Percentiles rank a stretch among this genome's conserved stretches.
These are phyloP conservation scores for Senna tora DNA, from an alignment of 306 rosid genomes.

Conservation along the genomic window DNA sequence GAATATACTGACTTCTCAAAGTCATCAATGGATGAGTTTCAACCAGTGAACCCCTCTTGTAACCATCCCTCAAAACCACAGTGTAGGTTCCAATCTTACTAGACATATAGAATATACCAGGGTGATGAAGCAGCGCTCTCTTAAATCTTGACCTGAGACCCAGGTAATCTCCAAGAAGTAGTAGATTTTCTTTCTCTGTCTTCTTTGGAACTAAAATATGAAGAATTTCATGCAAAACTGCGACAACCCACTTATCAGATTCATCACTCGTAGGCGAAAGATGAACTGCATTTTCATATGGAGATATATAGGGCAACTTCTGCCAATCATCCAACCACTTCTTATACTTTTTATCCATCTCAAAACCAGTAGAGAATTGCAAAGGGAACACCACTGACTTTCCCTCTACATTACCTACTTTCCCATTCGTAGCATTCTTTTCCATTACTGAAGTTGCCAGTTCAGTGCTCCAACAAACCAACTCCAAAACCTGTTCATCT, in stretches of 20 bases:
- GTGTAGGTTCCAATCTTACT: slow-evolving; percentile 72
- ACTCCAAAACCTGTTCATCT: slow-evolving; percentile 52
- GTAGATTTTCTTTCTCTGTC: slow-evolving; percentile 64
- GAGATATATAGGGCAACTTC: slow-evolving; percentile 74
- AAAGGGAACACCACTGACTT: slow-evolving; percentile 51
- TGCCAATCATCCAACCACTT: slow-evolving; percentile 86
- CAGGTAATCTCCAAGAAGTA: slow-evolving; percentile 68
- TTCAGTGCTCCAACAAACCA: slow-evolving; percentile 82
- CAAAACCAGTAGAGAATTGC: slow-evolving; percentile 69
- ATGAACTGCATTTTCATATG: slow-evolving; percentile 70
- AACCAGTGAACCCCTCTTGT: slow-evolving; percentile 72
- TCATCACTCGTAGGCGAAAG: slow-evolving; percentile 62
- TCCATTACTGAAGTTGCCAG: slow-evolving; percentile 64
- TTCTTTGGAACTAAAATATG: slow-evolving; percentile 75
- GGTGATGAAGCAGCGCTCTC: slow-evolving; percentile 71
- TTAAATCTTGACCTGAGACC: slow-evolving; percentile 79
- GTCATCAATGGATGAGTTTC: slow-evolving; percentile 57
- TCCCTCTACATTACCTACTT: slow-evolving; percentile 11
- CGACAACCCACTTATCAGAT: slow-evolving; percentile 73
- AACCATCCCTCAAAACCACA: slow-evolving; percentile 75
- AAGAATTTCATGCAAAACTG: slow-evolving; percentile 83
- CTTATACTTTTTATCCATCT: slow-evolving; percentile 72
- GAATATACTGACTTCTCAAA: slow-evolving; percentile 70
- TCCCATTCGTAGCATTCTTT: slow-evolving; percentile 37
- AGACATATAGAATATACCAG: slow-evolving; percentile 81